These are phyloP conservation scores for Rosa hybrid DNA, from an alignment of 331 rosid species.

Conservation along the genomic window DNA sequence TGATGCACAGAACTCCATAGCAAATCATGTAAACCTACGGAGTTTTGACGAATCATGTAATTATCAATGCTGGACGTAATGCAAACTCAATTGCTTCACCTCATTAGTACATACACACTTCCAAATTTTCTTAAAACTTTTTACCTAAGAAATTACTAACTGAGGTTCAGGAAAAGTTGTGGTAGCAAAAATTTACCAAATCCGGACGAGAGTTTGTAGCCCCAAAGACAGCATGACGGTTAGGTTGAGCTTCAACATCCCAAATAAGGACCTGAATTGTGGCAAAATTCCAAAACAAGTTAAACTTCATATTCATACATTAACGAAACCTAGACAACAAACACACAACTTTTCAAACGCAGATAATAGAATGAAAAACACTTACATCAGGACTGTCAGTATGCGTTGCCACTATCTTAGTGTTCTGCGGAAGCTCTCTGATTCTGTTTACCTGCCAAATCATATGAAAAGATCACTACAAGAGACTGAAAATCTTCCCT, in stretches of 20 bases:
- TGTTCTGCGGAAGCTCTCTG: constrained; percentile 92
- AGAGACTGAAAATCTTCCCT: background rate
- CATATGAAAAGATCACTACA: constrained; percentile 14
- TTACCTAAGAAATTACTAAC: background rate
- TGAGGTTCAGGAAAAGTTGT: background rate
- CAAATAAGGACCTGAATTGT: constrained; percentile 83
- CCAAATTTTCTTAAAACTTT: background rate
- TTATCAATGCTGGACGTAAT: background rate
- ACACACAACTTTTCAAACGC: background rate
- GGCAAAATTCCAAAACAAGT: background rate
- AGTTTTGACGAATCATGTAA: background rate
- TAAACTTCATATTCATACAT: constrained; percentile 6
- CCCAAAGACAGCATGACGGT: constrained; percentile 97
- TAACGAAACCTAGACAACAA: constrained; percentile 23
- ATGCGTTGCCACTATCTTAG: constrained; percentile 94
- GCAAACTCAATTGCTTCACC: background rate
- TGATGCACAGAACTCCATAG: background rate
- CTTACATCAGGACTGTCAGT: constrained; percentile 98
- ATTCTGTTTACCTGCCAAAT: constrained; percentile 89
- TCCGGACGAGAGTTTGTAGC: constrained; percentile 96
- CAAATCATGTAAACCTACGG: background rate
- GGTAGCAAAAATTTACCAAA: constrained; percentile 54
- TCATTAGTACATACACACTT: background rate
- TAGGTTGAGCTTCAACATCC: constrained; percentile 97
- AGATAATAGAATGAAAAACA: constrained; percentile 21